These are phyloP conservation scores for Termitomyces sp. DNA, from an alignment of 768 basidiomycete genomes.

Conservation along the genomic window DNA sequence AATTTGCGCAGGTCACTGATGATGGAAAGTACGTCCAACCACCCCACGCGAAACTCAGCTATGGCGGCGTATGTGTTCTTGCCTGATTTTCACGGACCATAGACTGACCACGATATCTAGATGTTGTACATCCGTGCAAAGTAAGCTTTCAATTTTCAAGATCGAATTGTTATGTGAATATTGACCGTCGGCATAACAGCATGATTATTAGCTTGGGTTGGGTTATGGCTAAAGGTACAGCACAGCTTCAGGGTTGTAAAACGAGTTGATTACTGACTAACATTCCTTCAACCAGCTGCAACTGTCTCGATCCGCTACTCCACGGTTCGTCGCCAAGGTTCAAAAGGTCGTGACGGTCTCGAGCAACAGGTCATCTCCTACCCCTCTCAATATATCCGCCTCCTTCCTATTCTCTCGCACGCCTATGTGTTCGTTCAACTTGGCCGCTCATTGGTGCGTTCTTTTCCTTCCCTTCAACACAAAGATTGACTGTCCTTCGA, in stretches of 20 bases:
- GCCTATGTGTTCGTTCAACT: conserved; percentile 66
- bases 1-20: conserved; percentile 64
- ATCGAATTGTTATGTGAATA: background rate
- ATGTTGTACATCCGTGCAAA: conserved; percentile 70
- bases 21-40: conserved; percentile 62
- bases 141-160: conserved; percentile 28
- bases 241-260: background rate
- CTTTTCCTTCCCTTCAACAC: background rate
- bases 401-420: conserved; percentile 64
- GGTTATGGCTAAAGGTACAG: conserved; percentile 57
- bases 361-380: conserved; percentile 68
- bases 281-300: conserved; percentile 31
- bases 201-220: conserved; percentile 64
- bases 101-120: conserved; percentile 23
- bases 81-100: background rate
- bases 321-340: conserved; percentile 68
- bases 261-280: background rate
- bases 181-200: conserved; percentile 25
- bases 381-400: conserved; percentile 68
- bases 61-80: conserved; percentile 55
- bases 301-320: conserved; percentile 68
- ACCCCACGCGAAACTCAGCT: conserved; percentile 69
- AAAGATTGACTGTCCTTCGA: background rate
- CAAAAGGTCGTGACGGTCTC: conserved; percentile 39
- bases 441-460: conserved; percentile 51